Base-by-base conservation (phyloP, 768 basidiomycete species). In the Hemileccinum impolitum region DNA sequence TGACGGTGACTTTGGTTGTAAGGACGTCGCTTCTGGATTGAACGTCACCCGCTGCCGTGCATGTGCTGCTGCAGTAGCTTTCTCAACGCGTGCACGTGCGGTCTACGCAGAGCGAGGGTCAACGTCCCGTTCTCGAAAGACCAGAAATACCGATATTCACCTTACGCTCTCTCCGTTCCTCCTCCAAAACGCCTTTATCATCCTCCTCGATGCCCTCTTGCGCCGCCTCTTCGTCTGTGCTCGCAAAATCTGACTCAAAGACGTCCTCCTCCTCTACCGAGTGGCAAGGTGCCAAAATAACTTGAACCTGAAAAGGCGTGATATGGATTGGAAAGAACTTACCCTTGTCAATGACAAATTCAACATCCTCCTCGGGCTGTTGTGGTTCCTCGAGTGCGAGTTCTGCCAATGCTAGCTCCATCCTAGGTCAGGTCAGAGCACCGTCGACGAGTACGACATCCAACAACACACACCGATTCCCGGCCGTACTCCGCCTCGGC, bases 171-270 rank as follows among this genome's bases (percentile, higher is more conserved):
- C 70, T 71, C 50, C 69, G 76, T 46, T 89, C 85, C 56, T 88
- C 87, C 10, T 84, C 82, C 30, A 70, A 65, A 4, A 77, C 71
- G n/a, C 68, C 70, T 36, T 68, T 75, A 58, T 91, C 89, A 1
- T 72, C 84, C 5, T 70, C 74, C 6, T 79, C 79, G 15, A 72
- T 70, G 11, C 76, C 78, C 21, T 77, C 76, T n/a, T 77, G 75
- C 1, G 67, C 74, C 32, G 64, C 71, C 48, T 77, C 80, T 38
- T 89, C 89, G 50, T 92, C 90, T 0, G 90, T 92, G 55, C 85
- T 88, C 53, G 82, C 87, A 59, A 94, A 93, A 64, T 93, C 90
- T 10, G 86, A 88, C 55, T 78, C 89, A 51, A 90, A 89, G 8
- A 85, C 63, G 59, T 92, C 90, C 55, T 87, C 82, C 63, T 94